A percentile compares a stretch with the other conserved stretches of the same genome.
Evolutionary conservation across 2,329 filamentous ascomycete genomes (phyloP).

Genomic region (Scytalidium lignicola): DNA sequence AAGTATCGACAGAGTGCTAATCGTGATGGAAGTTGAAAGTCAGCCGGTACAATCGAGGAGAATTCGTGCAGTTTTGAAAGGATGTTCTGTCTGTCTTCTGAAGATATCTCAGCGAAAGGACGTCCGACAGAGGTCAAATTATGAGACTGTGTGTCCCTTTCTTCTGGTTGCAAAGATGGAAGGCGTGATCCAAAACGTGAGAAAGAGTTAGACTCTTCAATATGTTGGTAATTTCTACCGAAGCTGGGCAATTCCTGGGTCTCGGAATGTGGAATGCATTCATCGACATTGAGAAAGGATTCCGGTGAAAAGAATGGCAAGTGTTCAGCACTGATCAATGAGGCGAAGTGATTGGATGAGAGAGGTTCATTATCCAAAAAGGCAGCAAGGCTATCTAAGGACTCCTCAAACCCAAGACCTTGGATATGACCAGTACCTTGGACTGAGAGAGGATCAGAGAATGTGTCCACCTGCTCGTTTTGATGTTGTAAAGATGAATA

Average conservation of each 20-base stretch:
- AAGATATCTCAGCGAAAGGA: slow-evolving; percentile 40
- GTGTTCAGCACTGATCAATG: slow-evolving; percentile 1
- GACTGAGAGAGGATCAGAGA: too few species aligned
- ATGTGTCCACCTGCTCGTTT: too few species aligned
- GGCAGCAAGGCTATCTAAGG: background rate
- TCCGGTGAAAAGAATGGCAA: background rate
- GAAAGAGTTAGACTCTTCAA: background rate
- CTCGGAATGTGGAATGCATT: background rate
- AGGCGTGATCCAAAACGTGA: background rate
- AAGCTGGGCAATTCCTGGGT: background rate
- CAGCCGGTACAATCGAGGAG: slow-evolving; percentile 51
- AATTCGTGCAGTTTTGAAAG: slow-evolving; percentile 58
- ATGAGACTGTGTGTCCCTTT: background rate
- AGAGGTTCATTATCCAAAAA: background rate
- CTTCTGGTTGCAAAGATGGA: background rate
- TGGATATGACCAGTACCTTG: too few species aligned
- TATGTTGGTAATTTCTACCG: too few species aligned
- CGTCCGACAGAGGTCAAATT: background rate
- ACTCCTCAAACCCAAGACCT: background rate
- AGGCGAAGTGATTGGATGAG: background rate
- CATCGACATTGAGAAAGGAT: background rate
- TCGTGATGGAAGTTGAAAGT: slow-evolving; percentile 64
- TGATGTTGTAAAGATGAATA: too few species aligned
- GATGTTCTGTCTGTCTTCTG: slow-evolving; percentile 49
- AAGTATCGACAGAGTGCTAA: slow-evolving; percentile 65